phyloP scores from a whole-genome alignment of 2,329 filamentous ascomycete genomes.

The Zasmidium citrigriseum region DNA sequence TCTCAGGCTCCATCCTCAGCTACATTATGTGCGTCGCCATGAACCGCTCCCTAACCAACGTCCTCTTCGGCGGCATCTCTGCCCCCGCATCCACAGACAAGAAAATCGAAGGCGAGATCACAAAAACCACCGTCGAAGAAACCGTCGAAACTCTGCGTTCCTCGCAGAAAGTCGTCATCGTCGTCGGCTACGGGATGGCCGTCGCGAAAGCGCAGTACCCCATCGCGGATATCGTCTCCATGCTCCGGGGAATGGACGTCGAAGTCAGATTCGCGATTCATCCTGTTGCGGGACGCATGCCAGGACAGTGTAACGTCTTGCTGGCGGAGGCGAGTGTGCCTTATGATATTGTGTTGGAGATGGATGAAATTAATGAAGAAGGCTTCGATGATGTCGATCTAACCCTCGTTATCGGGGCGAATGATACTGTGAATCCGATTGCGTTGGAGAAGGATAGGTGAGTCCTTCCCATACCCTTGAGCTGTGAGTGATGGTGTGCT shows the following conservation, averaged over 20 bases:
- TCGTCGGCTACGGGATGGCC: conserved; percentile 92
- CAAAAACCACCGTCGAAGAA: conserved; percentile 77
- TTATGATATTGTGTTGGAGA: conserved; percentile 90
- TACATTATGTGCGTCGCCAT: conserved; percentile 88
- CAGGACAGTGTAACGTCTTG: conserved; percentile 88
- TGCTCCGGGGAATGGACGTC: conserved; percentile 72
- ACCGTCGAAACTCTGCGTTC: conserved; percentile 73
- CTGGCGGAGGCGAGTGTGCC: conserved; percentile 85
- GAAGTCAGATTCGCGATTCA: conserved; percentile 78
- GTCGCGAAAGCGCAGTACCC: conserved; percentile 92
- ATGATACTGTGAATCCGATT: conserved; percentile 90
- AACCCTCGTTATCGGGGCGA: conserved; percentile 81
- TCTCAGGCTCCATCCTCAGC: conserved; percentile 84
- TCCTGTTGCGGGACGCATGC: conserved; percentile 88
- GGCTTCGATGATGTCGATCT: conserved; percentile 78
- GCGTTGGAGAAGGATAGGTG: conserved; percentile 71
- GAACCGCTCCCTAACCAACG: conserved; percentile 87
- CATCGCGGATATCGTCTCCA: conserved; percentile 76
- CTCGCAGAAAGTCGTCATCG: conserved; percentile 83
- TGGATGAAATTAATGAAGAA: conserved; percentile 96
- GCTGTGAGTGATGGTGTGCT: conserved; percentile 3
- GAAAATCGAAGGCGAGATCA: conserved; percentile 78
- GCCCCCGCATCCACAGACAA: conserved; percentile 63
- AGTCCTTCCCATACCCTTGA: conserved; percentile 2
- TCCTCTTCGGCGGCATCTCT: conserved; percentile 80